Evolutionary conservation across 139 green algal species (phyloP).

Genomic region (Chlamydomonas asymmetrica): DNA sequence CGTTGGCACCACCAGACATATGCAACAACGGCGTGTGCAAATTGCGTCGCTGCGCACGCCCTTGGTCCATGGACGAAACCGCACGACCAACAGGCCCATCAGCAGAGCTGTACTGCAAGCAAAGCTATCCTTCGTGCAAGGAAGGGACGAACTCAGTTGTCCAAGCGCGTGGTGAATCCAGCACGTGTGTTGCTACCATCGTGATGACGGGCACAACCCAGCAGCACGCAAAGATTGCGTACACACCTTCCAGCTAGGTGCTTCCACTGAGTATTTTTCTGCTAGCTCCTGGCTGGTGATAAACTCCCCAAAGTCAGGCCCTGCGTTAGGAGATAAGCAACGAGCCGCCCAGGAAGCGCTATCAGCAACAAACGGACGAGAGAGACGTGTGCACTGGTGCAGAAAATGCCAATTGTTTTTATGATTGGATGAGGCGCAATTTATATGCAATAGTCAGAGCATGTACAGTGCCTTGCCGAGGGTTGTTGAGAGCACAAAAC

Average conservation of each 20-base stretch:
- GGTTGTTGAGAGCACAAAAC: no score
- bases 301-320: slow-evolving; percentile 78
- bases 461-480: no score
- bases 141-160: not conserved
- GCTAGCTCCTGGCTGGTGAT: slow-evolving; percentile 46
- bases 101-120: not conserved
- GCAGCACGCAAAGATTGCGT: not conserved
- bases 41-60: no score
- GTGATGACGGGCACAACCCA: not conserved
- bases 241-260: slow-evolving; percentile 75
- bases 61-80: not conserved
- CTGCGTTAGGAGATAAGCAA: slow-evolving; percentile 24
- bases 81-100: not conserved
- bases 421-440: no score
- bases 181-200: no score
- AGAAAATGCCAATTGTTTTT: no score
- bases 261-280: slow-evolving; percentile 76
- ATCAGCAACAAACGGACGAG: no score
- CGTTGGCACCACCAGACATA: no score
- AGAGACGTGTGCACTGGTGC: no score
- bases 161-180: not conserved
- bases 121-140: slow-evolving; percentile 5
- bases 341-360: no score
- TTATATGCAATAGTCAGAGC: no score
- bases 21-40: no score